Base-by-base conservation (phyloP, 352 stramenopile species). In the Pythium volutum region DNA sequence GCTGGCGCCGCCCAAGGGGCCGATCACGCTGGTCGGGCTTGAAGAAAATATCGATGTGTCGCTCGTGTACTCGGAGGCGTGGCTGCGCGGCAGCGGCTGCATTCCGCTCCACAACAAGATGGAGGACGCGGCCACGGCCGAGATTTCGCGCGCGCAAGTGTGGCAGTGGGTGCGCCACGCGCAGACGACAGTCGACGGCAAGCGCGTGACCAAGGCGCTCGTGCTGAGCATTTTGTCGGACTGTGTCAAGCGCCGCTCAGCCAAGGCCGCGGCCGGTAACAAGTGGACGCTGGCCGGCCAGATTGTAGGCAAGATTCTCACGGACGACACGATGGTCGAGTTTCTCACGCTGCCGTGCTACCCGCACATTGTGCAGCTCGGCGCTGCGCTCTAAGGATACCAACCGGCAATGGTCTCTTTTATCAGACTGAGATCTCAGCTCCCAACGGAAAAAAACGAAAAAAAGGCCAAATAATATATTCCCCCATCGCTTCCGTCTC, bases 101-200 rank as follows among this genome's bases (percentile, higher is more conserved):
- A 97, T 98, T 67, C 91, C 93, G 55, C 72, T 98, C 25, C 84
- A 98, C 74, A 94, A 97, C 76, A 93, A 96, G 66, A 98, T 98
- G 93, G 93, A 98, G 73, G 93, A 98, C 73, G 93, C 93, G 16
- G 93, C 93, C 25, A 98, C 93, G 46, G 93, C 93, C 27, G 93
- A 98, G 71, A 98, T 98, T 58, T 97, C 87, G 54, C 84, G 93
- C 51, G 90, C 88, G 16, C 93, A 98, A 65, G 94, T 98, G 64
- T 98, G 91, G 93, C 89, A 97, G 73, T 98, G 91, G 91, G 76
- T 90, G 23, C 83, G 73, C 33, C 85, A 95, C 63, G 64, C 63
- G 36, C 77, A 74, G 49, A 86, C 84, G 73, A 89, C 81, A 10
- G 76, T 80, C 5, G 79, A 93, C 31, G 80, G 78, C 47, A 81